These are phyloP conservation scores for Cystobasidium pallidum DNA, from an alignment of 1,284 basidiomycete genomes.

Conservation along the genomic window DNA sequence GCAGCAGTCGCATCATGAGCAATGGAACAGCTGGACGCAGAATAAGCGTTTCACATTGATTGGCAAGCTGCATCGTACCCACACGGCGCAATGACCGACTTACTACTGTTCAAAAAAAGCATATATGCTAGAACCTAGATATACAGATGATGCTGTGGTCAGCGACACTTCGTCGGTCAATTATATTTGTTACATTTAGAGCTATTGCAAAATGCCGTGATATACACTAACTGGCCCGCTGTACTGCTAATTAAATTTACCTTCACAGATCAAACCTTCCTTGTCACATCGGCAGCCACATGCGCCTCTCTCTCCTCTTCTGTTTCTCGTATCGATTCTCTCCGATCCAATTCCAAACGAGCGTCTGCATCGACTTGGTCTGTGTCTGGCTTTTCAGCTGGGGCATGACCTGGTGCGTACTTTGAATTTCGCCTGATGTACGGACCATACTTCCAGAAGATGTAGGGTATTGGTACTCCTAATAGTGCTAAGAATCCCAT, in stretches of 20 bases:
- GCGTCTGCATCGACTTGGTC: conserved; percentile 22
- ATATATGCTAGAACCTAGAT: no score
- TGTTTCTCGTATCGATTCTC: conserved; percentile 20
- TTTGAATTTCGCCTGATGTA: conserved; percentile 30
- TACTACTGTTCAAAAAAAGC: no score
- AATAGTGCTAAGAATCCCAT: conserved; percentile 17
- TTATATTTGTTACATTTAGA: background rate
- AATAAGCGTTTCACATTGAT: background rate
- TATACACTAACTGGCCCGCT: no score
- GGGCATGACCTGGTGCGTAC: conserved; percentile 22
- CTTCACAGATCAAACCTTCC: background rate
- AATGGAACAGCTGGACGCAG: conserved; percentile 2
- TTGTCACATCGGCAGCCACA: background rate
- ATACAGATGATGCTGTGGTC: no score
- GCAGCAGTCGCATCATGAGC: background rate
- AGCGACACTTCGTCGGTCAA: no score
- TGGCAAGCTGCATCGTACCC: background rate
- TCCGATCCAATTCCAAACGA: conserved; percentile 6
- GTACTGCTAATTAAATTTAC: no score
- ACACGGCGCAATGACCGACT: no score
- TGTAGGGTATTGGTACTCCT: conserved; percentile 33
- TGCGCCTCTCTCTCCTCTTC: conserved; percentile 15
- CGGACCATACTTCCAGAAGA: conserved; percentile 37
- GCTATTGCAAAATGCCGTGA: background rate
- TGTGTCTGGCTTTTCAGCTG: background rate